Percentiles rank a stretch among this genome's conserved stretches.
Conservation (phyloP, 345 rosid species). For the Linum lewisii region DNA sequence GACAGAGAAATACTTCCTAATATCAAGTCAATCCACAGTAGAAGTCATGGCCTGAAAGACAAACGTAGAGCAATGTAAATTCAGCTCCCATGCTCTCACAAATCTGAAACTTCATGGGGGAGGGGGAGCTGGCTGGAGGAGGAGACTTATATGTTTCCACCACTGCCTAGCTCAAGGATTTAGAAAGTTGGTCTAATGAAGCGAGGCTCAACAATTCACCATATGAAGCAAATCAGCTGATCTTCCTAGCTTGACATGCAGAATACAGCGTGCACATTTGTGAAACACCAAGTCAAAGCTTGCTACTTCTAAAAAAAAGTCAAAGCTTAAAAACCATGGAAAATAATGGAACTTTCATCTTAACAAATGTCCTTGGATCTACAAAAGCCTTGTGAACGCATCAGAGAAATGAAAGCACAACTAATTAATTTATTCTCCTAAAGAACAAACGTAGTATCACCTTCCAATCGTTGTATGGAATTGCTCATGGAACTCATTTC, state of each 20-base stretch:
- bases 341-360: neutral
- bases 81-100: neutral
- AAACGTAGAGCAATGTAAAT: neutral
- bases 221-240: too few relatives aligned
- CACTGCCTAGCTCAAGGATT: neutral
- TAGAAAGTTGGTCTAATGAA: neutral
- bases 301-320: too few relatives aligned
- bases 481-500: slow-evolving; percentile 79
- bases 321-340: neutral
- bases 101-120: neutral
- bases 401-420: neutral
- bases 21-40: too few relatives aligned
- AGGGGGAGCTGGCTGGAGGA: neutral
- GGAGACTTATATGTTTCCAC: neutral
- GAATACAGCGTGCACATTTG: too few relatives aligned
- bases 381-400: neutral
- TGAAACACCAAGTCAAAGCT: neutral
- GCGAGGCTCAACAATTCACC: neutral
- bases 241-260: neutral
- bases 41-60: neutral
- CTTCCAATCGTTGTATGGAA: slow-evolving; percentile 61
- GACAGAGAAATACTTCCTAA: too few relatives aligned
- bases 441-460: slow-evolving; percentile 15
- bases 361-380: neutral
- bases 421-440: neutral